phyloP scores from a whole-genome alignment of 345 rosid genomes.

The Citrus trifoliata region DNA sequence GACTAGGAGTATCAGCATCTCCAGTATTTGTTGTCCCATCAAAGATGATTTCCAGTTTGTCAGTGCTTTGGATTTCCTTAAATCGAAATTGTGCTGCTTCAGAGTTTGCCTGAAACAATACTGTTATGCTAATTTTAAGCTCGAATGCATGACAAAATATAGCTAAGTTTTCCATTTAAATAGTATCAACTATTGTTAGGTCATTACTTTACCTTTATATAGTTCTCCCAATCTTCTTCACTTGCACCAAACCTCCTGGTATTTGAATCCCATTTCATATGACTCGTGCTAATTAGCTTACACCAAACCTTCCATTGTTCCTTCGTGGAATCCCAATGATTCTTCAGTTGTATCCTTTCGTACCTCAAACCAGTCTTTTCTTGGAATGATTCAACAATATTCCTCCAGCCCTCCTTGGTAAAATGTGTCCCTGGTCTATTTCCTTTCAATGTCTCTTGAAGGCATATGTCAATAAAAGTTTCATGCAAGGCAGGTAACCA shows the following conservation, averaged over 20 bases:
- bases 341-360: conserved; percentile 34
- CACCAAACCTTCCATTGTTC: conserved; percentile 54
- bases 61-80: conserved; percentile 28
- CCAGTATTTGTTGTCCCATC: conserved; percentile 25
- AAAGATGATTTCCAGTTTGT: conserved; percentile 42
- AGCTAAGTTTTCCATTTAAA: background rate
- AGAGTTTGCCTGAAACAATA: conserved; percentile 33
- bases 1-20: conserved; percentile 26
- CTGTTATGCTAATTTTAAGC: background rate
- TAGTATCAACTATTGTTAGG: background rate
- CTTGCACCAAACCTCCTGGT: conserved; percentile 32
- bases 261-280: conserved; percentile 51
- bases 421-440: conserved; percentile 34
- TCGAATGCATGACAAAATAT: background rate
- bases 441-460: conserved; percentile 36
- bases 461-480: conserved; percentile 35
- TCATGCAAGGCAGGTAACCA: conserved; percentile 44
- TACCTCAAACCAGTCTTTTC: conserved; percentile 28
- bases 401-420: conserved; percentile 40
- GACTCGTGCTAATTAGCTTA: conserved; percentile 24
- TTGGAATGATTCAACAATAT: conserved; percentile 32
- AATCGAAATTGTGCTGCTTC: conserved; percentile 29
- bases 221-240: conserved; percentile 38
- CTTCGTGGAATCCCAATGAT: conserved; percentile 43
- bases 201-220: conserved; percentile 20